Conservation (phyloP, 106 monocot species). For the Allium sativum region DNA sequence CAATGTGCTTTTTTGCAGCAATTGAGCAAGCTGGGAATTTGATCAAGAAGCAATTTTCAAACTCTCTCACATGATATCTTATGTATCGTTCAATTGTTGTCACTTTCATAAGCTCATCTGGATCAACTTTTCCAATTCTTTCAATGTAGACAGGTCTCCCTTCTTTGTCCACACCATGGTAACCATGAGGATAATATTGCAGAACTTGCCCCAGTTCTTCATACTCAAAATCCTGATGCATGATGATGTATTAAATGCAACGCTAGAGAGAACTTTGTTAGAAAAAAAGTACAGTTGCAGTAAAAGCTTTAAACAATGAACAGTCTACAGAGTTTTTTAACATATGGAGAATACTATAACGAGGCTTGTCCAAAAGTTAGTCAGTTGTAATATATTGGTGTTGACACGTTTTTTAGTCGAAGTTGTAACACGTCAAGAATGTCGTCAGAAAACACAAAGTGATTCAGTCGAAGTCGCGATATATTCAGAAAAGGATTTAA, state of each 20-base stretch:
- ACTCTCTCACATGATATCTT: conserved; percentile 51
- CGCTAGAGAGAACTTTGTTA: background rate
- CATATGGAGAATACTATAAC: conserved; percentile 3
- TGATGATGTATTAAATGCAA: background rate
- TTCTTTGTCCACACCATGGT: conserved; percentile 72
- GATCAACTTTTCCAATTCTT: conserved; percentile 56
- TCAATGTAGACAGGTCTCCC: conserved; percentile 66
- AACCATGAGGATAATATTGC: conserved; percentile 61
- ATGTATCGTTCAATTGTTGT: conserved; percentile 59
- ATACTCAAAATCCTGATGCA: conserved; percentile 47
- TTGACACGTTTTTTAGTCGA: no score
- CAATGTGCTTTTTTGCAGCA: conserved; percentile 76
- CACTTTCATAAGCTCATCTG: conserved; percentile 61
- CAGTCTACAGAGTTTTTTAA: background rate
- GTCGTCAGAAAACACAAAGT: no score
- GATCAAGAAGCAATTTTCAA: conserved; percentile 44
- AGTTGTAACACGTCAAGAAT: no score
- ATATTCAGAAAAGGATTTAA: no score
- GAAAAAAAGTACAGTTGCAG: background rate
- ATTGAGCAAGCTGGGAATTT: conserved; percentile 78
- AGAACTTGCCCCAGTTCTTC: conserved; percentile 42
- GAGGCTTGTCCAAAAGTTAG: background rate
- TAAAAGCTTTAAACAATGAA: conserved; percentile 1
- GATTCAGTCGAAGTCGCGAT: no score
- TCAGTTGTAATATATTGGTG: background rate